Percentiles rank a stretch among this genome's conserved stretches.
These are phyloP conservation scores for Coccomyxa subellipsoidea DNA, from an alignment of 163 green algal species.

Conservation along the genomic window DNA sequence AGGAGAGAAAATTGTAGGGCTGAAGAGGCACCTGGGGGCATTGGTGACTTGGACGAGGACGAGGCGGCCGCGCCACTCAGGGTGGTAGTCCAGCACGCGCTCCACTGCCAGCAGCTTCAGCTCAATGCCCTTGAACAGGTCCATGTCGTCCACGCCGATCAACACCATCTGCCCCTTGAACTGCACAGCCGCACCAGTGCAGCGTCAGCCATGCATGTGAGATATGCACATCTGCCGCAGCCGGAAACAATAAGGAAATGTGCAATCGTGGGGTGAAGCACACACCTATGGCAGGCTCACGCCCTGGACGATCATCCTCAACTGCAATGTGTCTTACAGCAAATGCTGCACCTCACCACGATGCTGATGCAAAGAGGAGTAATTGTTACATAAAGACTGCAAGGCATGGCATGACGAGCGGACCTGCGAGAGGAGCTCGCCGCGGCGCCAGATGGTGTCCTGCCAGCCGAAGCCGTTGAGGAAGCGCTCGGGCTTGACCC, in stretches of 20 bases:
- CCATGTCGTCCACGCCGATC: constrained; percentile 95
- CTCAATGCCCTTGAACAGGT: constrained; percentile 98
- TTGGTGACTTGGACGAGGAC: constrained; percentile 88
- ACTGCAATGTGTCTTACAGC: no score
- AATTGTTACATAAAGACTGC: background rate
- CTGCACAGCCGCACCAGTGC: constrained; percentile 38
- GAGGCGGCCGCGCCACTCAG: constrained; percentile 80
- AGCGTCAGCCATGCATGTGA: no score
- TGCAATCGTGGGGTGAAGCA: no score
- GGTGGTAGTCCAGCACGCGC: constrained; percentile 80
- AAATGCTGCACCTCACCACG: no score
- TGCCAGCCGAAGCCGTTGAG: constrained; percentile 75
- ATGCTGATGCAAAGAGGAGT: background rate
- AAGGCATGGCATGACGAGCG: no score
- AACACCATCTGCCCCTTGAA: constrained; percentile 78
- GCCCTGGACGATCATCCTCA: no score
- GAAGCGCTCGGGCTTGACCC: constrained; percentile 85
- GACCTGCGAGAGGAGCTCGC: constrained; percentile 72
- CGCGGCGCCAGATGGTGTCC: constrained; percentile 86
- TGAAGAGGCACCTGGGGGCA: constrained; percentile 43
- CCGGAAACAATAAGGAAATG: no score
- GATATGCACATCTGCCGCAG: no score
- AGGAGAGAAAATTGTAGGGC: background rate
- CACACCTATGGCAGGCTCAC: no score
- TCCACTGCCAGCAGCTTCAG: constrained; percentile 93